Percentiles rank a stretch among this genome's conserved stretches.
phyloP scores from a whole-genome alignment of 805 yeast genomes.

The Cyberlindnera euphorbiiphila region DNA sequence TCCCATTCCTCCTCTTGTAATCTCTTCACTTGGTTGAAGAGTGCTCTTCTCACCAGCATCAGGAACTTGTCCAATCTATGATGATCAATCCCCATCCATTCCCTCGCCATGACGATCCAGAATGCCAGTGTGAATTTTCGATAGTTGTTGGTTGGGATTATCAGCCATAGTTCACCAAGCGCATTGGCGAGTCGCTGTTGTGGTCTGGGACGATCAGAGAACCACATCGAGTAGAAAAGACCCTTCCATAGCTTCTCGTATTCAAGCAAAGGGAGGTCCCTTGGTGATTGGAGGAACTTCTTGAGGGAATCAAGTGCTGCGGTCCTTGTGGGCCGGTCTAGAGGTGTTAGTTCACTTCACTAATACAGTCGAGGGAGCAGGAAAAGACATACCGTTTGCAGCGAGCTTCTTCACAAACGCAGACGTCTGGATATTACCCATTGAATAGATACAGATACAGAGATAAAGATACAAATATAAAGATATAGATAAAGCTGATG shows the following conservation, averaged over 20 bases:
- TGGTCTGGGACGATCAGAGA: slow-evolving; percentile 86
- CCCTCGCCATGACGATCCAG: slow-evolving; percentile 73
- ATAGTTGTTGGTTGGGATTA: slow-evolving; percentile 41
- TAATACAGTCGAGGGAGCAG: not conserved
- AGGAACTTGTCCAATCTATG: slow-evolving; percentile 84
- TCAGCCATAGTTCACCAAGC: slow-evolving; percentile 54
- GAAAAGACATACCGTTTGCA: slow-evolving; percentile 52
- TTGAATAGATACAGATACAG: not conserved
- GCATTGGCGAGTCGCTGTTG: slow-evolving; percentile 80
- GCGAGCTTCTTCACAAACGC: slow-evolving; percentile 77
- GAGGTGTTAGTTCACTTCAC: slow-evolving; percentile 6
- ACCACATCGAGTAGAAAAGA: slow-evolving; percentile 95
- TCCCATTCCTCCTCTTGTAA: slow-evolving; percentile 56
- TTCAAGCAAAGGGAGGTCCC: slow-evolving; percentile 36
- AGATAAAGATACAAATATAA: not conserved
- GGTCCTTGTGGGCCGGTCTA: slow-evolving; percentile 65
- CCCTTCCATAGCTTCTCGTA: slow-evolving; percentile 93
- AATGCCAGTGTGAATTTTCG: slow-evolving; percentile 62
- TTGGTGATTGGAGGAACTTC: slow-evolving; percentile 45
- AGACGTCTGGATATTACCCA: slow-evolving; percentile 34
- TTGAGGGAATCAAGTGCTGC: slow-evolving; percentile 64
- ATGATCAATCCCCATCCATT: slow-evolving; percentile 83
- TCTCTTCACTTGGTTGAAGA: slow-evolving; percentile 60
- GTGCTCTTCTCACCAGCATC: slow-evolving; percentile 71
- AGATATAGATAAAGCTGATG: not conserved